Base-by-base conservation (phyloP, 306 rosid species). In the Albizia julibrissin region DNA sequence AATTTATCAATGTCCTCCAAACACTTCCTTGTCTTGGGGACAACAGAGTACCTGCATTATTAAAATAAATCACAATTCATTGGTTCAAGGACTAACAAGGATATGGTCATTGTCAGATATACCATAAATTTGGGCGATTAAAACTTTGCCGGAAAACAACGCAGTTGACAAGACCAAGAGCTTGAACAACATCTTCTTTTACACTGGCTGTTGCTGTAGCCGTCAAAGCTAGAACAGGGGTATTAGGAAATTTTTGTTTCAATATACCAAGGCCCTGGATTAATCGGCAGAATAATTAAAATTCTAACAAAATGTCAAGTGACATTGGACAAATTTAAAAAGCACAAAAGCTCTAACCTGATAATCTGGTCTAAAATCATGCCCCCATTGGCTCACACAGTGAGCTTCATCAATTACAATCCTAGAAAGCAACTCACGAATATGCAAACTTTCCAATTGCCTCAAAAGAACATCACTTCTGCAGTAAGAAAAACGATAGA, bases 341-440 rank as follows among this genome's bases (percentile, higher is more conserved):
- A 58, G 78, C 61, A 56, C 40, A 44, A 76, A 70, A 85, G 81
- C 81, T 46, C 82, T 43, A 83, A 93, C 99, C 97, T 95, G 99
- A 90, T 95, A 95, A 85, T 95, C 99, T 47, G 99, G 99, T 85
- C 99, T 89, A 83, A 95, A 95, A 87, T 95, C 99, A 91, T 95
- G 99, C 81, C 99, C 99, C 99, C 99, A 95, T 89, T 95, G 99
- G 86, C 99, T 95, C 88, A 95, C 98, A 79, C 99, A 95, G 82
- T 95, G 99, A 83, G 99, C 99, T 84, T 95, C 99, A 82, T 95
- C 99, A 78, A 95, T 88, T 84, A 95, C 98, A 81, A 95, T 90
- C 89, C 99, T 89, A n/a, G 98, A 81, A 84, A 95, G 98, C 92
- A 93, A 83, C 84, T 90, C 91, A n/a, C 98, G 98, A 12, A 82